Base-by-base conservation (phyloP, 2,329 filamentous ascomycete species). In the Grosmannia clavigera region DNA sequence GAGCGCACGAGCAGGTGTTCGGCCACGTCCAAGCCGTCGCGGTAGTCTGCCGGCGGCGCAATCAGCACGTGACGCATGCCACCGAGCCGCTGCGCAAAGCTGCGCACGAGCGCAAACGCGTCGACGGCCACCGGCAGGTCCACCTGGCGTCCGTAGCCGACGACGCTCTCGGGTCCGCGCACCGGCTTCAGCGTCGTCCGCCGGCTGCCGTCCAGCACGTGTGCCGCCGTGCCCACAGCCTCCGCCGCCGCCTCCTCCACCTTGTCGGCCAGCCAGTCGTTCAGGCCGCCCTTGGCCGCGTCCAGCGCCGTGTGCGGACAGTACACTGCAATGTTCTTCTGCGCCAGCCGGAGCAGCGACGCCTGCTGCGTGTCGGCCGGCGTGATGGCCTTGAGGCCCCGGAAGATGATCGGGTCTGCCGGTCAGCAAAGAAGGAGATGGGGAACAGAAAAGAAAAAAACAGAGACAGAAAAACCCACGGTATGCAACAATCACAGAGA, bases 261-360 rank as follows among this genome's bases (percentile, higher is more conserved):
- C 56, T 95, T 86, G 68, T 95, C 88, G 62, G 90, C 90, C 11
- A 99, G 84, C 92, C 92, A 99, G 71, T 95, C 90, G 69, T 92
- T 95, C 66, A 99, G 82, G 4, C 94, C 94, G 22, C 85, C 83
- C 0, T 85, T 83, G 0, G 89, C 89, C 48, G 90, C 90, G 72
- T 99, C 94, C 52, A 97, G 84, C 16, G 94, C 92, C 0, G 94
- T 99, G 74, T 99, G 94, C 0, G 94, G 94, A 65, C 87, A 91
- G 77, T 97, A 99, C 60, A 99, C 91, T 65, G 91, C 95, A 67
- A 99, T 90, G 43, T 92, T 92, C 71, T 88, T 84, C 64, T 89
- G 87, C 55, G 87, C 88, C 14, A 99, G 81, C 53, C 86, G 82
- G 4, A 99, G 79, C 38, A 99, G 82, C 7, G 89, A 89, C 52